Base-by-base conservation (phyloP, 2,329 filamentous ascomycete genomes). In the Trichoderma atrobrunneum region DNA sequence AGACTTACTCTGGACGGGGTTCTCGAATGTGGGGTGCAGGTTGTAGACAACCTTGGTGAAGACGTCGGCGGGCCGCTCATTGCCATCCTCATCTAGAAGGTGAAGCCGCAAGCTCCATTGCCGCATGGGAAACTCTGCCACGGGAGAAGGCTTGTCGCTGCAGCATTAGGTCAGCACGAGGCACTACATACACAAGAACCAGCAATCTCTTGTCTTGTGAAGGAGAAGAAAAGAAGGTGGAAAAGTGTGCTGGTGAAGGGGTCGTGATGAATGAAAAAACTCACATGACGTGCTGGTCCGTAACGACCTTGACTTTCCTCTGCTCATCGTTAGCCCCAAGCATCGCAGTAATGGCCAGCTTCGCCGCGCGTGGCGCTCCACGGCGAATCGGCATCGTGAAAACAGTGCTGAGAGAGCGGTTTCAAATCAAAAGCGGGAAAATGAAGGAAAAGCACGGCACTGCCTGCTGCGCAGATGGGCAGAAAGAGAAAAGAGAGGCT, bases 31-130 rank as follows among this genome's bases (percentile, higher is more conserved):
- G 39, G 96, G 95, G 82, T 99, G 96, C 34, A 99, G 88, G 79
- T 93, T 93, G 85, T 98, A 99, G 71, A 91, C 91, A 56, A 93
- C 95, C 85, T 97, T 97, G 80, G 94, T 93, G 85, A 98, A 98
- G 82, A 94, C 89, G 76, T 85, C 93, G 69, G 95, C 94, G 8
- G 92, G 88, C 66, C 94, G 87, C 82, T 97, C 91, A 76, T 96
- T 93, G 76, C 94, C 95, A 74, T 93, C 90, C 77, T 97, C 92
- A 76, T 97, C 94, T 70, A 98, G 82, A 67, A 98, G 82, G 83
- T 89, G 93, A 76, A 99, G 86, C 82, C 92, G 91, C 80, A 98
- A 93, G 76, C 89, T 94, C 96, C 96, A 99, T 83, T 90, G 87
- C 81, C 96, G 92, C 89, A 98, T 95, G 12, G 96, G 96, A 79